Base-by-base conservation (phyloP, 2,329 filamentous ascomycete genomes). In the Ilyonectria mors-panacis region DNA sequence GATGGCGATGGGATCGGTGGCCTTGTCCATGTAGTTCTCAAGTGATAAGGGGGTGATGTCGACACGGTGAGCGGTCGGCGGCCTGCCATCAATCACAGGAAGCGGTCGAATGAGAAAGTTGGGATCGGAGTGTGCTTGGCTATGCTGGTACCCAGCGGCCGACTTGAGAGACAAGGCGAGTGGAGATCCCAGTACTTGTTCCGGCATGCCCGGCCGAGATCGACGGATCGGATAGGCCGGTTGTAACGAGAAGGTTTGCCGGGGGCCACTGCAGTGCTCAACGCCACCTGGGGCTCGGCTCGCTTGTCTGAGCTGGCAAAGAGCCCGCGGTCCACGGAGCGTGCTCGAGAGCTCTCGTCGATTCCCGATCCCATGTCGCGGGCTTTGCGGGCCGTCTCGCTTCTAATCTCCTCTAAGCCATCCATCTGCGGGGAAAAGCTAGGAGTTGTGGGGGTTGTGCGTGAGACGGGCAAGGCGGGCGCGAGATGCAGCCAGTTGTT, bases 251-350 rank as follows among this genome's bases (percentile, higher is more conserved):
- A 66, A 7, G 77, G 87, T 53, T 72, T 68, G 64, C 92, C 92
- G 4, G 90, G 86, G 1, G 87, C 92, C 23, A 87, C 82, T 1
- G 89, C 85, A 4, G 86, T 88, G 76, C 87, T 92, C 28, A 94
- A 74, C 4, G 88, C 88, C 2, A 94, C 85, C 69, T 88, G 89
- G 1, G 93, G 85, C 45, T 86, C 86, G 2, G 87, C 87, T 66
- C 92, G 90, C 70, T 91, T 90, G 75, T 93, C 90, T 10, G 85
- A 81, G 59, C 84, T 89, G 23, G 84, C 83, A 59, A 92, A 90
- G 3, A 88, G 71, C 70, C 86, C 85, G 47, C 89, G 85, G 66
- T 94, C 92, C 7, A 89, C 88, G 0, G 92, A 93, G 35, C 85
- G 86, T 6, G 89, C 87, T 39, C 91, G 85, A 2, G 85, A 83